Percentiles rank a stretch among this genome's conserved stretches.
These are phyloP conservation scores for Xylaria sp. DNA, from an alignment of 2,329 filamentous ascomycete genomes.

Conservation along the genomic window DNA sequence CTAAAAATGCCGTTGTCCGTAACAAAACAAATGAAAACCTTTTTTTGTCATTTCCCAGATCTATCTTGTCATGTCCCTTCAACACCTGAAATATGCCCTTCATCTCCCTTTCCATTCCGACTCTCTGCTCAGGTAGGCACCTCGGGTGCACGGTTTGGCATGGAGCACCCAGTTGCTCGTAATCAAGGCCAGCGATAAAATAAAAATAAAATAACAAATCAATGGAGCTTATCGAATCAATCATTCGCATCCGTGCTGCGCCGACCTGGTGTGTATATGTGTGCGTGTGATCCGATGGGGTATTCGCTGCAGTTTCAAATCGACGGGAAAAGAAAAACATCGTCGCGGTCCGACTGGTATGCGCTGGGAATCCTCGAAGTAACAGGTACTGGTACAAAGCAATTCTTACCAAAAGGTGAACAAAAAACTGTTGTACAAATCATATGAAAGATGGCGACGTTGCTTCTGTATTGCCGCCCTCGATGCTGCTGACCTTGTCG, in stretches of 20 bases:
- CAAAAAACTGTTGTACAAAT: conserved; percentile 20
- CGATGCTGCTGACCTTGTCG: conserved; percentile 51
- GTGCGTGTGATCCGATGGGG: conserved; percentile 31
- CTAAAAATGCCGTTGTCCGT: conserved; percentile 22
- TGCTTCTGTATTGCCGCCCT: conserved; percentile 40
- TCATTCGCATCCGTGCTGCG: conserved; percentile 27
- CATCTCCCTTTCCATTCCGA: conserved; percentile 18
- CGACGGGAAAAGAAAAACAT: conserved; percentile 23
- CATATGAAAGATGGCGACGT: conserved; percentile 20
- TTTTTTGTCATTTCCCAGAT: conserved; percentile 35
- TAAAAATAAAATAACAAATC: conserved; percentile 24
- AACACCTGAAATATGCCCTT: conserved; percentile 35
- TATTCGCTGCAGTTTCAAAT: conserved; percentile 33
- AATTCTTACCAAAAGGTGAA: conserved; percentile 20
- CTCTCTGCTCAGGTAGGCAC: conserved; percentile 14
- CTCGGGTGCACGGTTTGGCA: conserved; percentile 12
- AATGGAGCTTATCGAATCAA: conserved; percentile 22
- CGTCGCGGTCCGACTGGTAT: conserved; percentile 21
- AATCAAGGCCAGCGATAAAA: no score
- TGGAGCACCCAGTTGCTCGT: conserved; percentile 13
- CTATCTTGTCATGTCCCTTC: conserved; percentile 30
- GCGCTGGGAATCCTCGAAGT: conserved; percentile 13
- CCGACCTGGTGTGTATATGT: conserved; percentile 30
- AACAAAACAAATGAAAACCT: conserved; percentile 27
- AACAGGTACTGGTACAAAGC: conserved; percentile 31